Percentiles rank a stretch among this genome's conserved stretches.
phyloP scores from a whole-genome alignment of 768 basidiomycete species.

The Cystobasidiopsis lactophilus region DNA sequence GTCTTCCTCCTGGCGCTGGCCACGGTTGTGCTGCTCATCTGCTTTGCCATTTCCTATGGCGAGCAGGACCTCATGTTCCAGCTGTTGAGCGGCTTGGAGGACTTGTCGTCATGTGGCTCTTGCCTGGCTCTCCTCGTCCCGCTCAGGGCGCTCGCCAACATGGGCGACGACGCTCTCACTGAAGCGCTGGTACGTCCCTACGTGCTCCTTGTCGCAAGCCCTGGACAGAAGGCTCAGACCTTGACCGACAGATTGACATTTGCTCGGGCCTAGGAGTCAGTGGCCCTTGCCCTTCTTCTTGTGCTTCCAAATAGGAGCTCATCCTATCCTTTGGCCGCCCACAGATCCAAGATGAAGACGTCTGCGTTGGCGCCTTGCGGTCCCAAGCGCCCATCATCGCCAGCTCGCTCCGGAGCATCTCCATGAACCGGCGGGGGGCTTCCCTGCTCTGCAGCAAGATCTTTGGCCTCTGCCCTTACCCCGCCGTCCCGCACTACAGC shows the following conservation, averaged over 20 bases:
- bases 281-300: not conserved
- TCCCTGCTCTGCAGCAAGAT: constrained; percentile 37
- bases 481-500: constrained; percentile 29
- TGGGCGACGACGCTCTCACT: constrained; percentile 34
- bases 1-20: not conserved
- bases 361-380: constrained; percentile 34
- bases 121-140: constrained; percentile 35
- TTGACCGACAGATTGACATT: no score
- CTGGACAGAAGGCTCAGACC: no score
- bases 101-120: constrained; percentile 29
- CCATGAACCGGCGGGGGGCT: constrained; percentile 31
- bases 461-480: constrained; percentile 35
- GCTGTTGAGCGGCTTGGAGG: not conserved
- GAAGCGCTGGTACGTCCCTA: constrained; percentile 28
- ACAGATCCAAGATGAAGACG: constrained; percentile 36
- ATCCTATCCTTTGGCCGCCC: not conserved
- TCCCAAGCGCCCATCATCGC: constrained; percentile 39
- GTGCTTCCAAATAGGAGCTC: not conserved
- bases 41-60: not conserved
- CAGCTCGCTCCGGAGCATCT: constrained; percentile 35
- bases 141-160: constrained; percentile 30
- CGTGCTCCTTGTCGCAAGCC: no score
- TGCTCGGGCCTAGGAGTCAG: constrained; percentile 31
- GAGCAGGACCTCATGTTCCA: not conserved
- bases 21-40: not conserved